Base-by-base conservation (phyloP, 2,329 filamentous ascomycete genomes). In the Colletotrichum sp. region DNA sequence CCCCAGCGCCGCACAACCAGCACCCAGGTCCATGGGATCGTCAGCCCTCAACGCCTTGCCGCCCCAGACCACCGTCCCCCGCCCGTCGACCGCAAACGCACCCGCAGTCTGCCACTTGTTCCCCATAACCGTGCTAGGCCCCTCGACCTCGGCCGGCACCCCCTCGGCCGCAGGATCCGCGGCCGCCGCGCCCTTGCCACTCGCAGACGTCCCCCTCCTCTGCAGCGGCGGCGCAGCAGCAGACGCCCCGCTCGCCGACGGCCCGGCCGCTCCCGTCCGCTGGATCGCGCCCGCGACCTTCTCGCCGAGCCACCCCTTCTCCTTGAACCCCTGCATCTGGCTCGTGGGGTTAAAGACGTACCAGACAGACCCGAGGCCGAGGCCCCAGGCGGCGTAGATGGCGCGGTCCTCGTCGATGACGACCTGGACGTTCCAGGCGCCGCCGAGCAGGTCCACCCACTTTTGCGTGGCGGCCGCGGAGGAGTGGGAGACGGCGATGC, bases 401-500 rank as follows among this genome's bases (percentile, higher is more conserved):
- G 88, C 86, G 75, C 90, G 88, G 75, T 89, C 87, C 79, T 91
- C 87, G 82, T 92, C 91, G 72, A 92, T 83, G 72, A 92, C 82
- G 4, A 92, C 82, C 77, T 89, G 86, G 34, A 92, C 86, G 81
- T 87, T 88, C 89, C 90, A 91, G 16, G 89, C 85, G 75, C 91
- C 90, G 80, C 91, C 91, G 15, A 92, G 82, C 21, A 91, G 85
- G 77, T 90, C 88, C 62, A 91, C 79, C 91, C 91, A 92, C 77
- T 89, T 89, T 49, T 86, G 82, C 2, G 91, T 92, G 34, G 91
- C 90, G 26, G 87, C 84, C 6, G 85, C 82, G 10, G 90, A 92
- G 52, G 91, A 89, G 83, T 93, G 91, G 28, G 90, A 92, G 67
- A 92, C 85, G 77, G 91, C 90, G 72, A 92, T 85, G 84, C 90